Evolutionary conservation across 164 flowering plant genomes (phyloP), one percentile per base, ranked within the genome.

Genomic region (Liriodendron chinense): DNA sequence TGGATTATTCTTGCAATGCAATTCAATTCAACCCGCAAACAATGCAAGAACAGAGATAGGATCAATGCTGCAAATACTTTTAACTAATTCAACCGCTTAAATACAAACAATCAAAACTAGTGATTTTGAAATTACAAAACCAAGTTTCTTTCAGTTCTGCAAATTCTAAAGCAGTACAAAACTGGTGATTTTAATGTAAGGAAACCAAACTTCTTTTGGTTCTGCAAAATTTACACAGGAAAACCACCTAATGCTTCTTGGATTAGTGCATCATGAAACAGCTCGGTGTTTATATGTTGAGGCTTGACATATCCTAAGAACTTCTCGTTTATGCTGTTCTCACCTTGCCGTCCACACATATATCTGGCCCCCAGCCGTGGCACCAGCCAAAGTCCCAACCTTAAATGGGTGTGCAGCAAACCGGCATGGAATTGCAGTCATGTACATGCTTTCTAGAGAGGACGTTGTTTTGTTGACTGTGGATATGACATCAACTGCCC

Each of bases 401-500:
- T 80, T 78, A 75, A n/a, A 79, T 28, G 94, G 97, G 77, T 95
- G 96, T 63, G 83, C 86, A 83, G 85, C 89, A 80, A 93, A 86
- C 48, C 98, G 85, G 82, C 96, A 91, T 26, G 96, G 94, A 77
- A 90, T 92, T 49, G 99, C 98, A 71, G 94, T 70, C 79, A 93
- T 76, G 71, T 80, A 70, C n/a, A 89, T 83, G 72, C 96, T 90
- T 71, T 80, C 69, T 47, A 93, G 78, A 25, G 89, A 86, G 47
- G 50, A 68, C 4, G 71, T 72, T 59, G 69, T 83, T 64, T 79
- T 83, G 68, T 72, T 65, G 21, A 76, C 71, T 2, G 84, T 69
- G 43, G 93, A 92, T 20, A 96, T 81, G 47, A 92, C 89, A 83
- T 96, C 98, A 63, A 93, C 87, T 78, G 85, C 94, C 82, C 92